Evolutionary conservation across 306 rosid genomes (phyloP).

Genomic region (Trichosanthes cucumerina): DNA sequence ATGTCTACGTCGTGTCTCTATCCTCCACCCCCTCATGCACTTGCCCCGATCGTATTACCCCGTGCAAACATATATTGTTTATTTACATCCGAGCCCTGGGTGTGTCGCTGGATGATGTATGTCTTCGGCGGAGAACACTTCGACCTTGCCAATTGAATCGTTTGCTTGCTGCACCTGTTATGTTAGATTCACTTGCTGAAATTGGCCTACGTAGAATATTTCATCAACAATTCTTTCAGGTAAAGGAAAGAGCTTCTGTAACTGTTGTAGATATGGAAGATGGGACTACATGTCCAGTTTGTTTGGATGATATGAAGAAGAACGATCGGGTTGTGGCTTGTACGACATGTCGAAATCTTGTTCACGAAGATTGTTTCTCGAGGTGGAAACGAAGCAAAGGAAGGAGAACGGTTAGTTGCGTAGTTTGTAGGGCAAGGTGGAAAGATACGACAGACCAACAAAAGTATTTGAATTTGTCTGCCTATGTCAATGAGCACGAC

Average conservation of each 20-base stretch:
- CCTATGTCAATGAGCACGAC: conserved; percentile 36
- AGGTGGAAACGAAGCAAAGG: conserved; percentile 71
- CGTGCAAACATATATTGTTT: conserved; percentile 84
- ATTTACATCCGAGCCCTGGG: conserved; percentile 60
- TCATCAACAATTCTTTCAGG: conserved; percentile 35
- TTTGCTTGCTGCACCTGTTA: conserved; percentile 29
- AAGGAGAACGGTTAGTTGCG: conserved; percentile 52
- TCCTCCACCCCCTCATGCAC: conserved; percentile 54
- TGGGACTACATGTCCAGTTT: conserved; percentile 56
- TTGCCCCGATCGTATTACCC: conserved; percentile 69
- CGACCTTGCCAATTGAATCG: conserved; percentile 44
- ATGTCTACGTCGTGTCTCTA: conserved; percentile 56
- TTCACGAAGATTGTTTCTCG: conserved; percentile 66
- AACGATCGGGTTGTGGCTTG: conserved; percentile 45
- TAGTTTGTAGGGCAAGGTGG: conserved; percentile 89
- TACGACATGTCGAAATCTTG: conserved; percentile 54
- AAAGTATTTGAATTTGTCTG: conserved; percentile 63
- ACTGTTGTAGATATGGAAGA: conserved; percentile 28
- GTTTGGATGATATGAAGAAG: conserved; percentile 68
- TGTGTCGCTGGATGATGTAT: conserved; percentile 32
- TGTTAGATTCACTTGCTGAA: conserved; percentile 47
- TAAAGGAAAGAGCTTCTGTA: background rate
- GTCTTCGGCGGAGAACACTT: conserved; percentile 47
- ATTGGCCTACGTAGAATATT: conserved; percentile 38
- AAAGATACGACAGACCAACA: conserved; percentile 29